Percentiles rank a stretch among this genome's conserved stretches.
Conservation (phyloP, 306 rosid species). For the Prunus campanulata region DNA sequence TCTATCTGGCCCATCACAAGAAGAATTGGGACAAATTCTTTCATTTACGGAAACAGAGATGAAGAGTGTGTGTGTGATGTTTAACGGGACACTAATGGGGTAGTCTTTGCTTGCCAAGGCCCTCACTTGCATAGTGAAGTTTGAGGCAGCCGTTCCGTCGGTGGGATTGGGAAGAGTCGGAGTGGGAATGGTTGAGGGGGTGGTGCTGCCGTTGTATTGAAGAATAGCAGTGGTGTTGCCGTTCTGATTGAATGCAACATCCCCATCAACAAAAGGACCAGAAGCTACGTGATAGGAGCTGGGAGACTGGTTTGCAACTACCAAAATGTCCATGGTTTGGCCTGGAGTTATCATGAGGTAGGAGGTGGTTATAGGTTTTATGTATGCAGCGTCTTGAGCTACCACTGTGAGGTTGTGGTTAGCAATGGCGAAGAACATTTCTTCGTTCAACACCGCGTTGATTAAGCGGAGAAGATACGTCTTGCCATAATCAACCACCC, state of each 20-base stretch:
- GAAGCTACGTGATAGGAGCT: constrained; percentile 72
- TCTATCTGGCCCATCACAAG: constrained; percentile 27
- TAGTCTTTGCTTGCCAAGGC: constrained; percentile 30
- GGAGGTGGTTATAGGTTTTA: constrained; percentile 54
- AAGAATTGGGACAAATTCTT: constrained; percentile 19
- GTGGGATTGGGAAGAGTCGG: constrained; percentile 21
- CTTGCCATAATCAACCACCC: constrained; percentile 14
- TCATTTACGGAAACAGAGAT: constrained; percentile 31
- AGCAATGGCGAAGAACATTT: constrained; percentile 8
- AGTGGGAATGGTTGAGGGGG: constrained; percentile 10
- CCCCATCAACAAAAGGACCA: constrained; percentile 65
- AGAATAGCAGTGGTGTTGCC: constrained; percentile 90
- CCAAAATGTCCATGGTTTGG: constrained; percentile 86
- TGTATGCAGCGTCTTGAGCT: background rate
- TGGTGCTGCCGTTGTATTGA: constrained; percentile 39
- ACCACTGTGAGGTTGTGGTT: constrained; percentile 9
- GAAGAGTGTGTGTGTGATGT: constrained; percentile 14
- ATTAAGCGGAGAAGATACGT: constrained; percentile 16
- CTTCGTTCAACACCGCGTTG: constrained; percentile 6
- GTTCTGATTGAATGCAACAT: constrained; percentile 57
- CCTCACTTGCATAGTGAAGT: constrained; percentile 14
- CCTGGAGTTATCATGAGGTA: constrained; percentile 91
- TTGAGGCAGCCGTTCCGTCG: constrained; percentile 10
- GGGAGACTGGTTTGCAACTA: constrained; percentile 64
- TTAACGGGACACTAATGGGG: constrained; percentile 26